A percentile compares a stretch with the other conserved stretches of the same genome.
Conservation (phyloP, 257 asterid genomes). For the Nicotiana noctiflora region DNA sequence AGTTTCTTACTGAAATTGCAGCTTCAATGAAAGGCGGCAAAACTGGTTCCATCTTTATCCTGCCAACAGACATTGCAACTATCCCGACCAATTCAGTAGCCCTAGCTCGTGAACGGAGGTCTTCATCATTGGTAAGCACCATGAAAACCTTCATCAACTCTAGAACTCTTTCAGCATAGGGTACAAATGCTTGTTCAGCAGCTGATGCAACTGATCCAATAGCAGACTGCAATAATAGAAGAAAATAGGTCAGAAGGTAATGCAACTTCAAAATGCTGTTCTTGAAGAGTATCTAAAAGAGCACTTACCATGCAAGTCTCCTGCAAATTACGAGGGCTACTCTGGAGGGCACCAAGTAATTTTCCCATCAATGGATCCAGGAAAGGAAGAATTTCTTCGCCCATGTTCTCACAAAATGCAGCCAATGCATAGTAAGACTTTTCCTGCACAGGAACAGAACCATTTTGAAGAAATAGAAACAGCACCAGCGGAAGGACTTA, state of each 20-base stretch:
- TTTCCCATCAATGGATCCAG: conserved; percentile 86
- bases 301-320: conserved; percentile 90
- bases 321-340: conserved; percentile 79
- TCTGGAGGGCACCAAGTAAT: conserved; percentile 74
- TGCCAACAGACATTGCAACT: conserved; percentile 93
- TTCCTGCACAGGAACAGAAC: conserved; percentile 48
- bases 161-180: conserved; percentile 90
- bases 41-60: conserved; percentile 80
- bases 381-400: conserved; percentile 91
- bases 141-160: conserved; percentile 89
- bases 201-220: conserved; percentile 99
- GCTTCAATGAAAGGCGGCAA: conserved; percentile 88
- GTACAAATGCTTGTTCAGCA: conserved; percentile 89
- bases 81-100: conserved; percentile 98
- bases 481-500: neutral
- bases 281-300: neutral
- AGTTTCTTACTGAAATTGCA: conserved; percentile 66
- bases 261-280: neutral
- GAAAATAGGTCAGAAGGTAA: conserved; percentile 20
- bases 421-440: conserved; percentile 98
- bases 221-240: conserved; percentile 65
- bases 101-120: conserved; percentile 94
- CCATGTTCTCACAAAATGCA: conserved; percentile 99
- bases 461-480: conserved; percentile 12
- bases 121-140: conserved; percentile 96